These are phyloP conservation scores for Suillus plorans DNA, from an alignment of 768 basidiomycete species.

Conservation along the genomic window DNA sequence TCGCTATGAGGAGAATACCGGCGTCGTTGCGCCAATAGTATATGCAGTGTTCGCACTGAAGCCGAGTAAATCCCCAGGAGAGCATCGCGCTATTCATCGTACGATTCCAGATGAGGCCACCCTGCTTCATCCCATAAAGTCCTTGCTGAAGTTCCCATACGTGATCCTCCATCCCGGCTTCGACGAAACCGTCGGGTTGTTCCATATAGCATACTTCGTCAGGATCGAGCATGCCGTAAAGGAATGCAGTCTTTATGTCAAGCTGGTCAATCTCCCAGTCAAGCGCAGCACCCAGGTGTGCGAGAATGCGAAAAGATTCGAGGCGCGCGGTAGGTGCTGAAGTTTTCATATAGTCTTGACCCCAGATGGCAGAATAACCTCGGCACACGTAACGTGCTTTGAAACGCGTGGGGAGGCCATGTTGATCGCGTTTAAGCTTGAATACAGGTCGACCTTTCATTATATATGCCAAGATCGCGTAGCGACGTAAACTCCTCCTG, in stretches of 20 bases:
- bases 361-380: not conserved
- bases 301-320: too few species aligned
- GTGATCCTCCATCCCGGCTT: not conserved
- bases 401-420: conserved; percentile 11
- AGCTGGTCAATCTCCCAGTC: conserved; percentile 38
- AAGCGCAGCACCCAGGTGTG: not conserved
- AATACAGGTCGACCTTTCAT: conserved; percentile 31
- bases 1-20: too few species aligned
- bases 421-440: conserved; percentile 24
- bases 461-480: not conserved
- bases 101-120: not conserved
- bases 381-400: not conserved
- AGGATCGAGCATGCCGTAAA: conserved; percentile 31
- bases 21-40: too few species aligned
- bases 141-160: not conserved
- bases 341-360: not conserved
- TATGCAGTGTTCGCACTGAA: too few species aligned
- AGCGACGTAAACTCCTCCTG: conserved; percentile 5
- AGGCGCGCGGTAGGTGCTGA: too few species aligned
- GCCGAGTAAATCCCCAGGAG: not conserved
- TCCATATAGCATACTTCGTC: conserved; percentile 5
- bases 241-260: conserved; percentile 39
- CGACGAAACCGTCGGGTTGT: not conserved
- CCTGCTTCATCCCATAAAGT: conserved; percentile 9
- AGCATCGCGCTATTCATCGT: not conserved